phyloP scores from a whole-genome alignment of 2,329 filamentous ascomycete genomes.

The Penicillium sp. region DNA sequence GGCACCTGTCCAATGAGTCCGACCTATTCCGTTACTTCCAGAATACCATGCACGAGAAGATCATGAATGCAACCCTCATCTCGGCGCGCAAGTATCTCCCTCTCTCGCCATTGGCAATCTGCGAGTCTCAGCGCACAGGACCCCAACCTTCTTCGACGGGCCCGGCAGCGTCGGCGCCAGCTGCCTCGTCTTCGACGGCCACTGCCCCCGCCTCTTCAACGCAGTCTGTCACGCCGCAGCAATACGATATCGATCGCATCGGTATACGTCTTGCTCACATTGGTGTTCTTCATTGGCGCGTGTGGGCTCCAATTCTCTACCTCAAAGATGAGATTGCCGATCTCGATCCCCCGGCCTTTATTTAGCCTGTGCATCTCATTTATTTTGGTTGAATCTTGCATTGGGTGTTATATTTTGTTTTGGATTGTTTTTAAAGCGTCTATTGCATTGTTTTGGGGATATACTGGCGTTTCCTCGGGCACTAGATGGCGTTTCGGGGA shows the following conservation, averaged over 20 bases:
- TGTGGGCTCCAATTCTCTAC: conserved; percentile 81
- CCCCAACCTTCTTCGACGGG: conserved; percentile 16
- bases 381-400: not conserved
- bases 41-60: conserved; percentile 35
- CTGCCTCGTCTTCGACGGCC: conserved; percentile 1
- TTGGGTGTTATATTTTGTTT: not conserved
- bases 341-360: conserved; percentile 13
- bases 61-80: conserved; percentile 36
- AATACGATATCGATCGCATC: conserved; percentile 54
- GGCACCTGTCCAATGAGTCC: conserved; percentile 38
- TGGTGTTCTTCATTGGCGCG: conserved; percentile 83
- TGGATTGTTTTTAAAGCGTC: conserved; percentile 2
- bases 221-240: conserved; percentile 27
- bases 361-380: conserved; percentile 12
- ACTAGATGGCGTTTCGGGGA: conserved; percentile 3
- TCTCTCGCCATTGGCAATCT: conserved; percentile 50
- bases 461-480: conserved; percentile 3
- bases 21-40: conserved; percentile 40
- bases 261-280: conserved; percentile 81
- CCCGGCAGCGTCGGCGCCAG: conserved; percentile 7
- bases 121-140: conserved; percentile 44
- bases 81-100: conserved; percentile 43
- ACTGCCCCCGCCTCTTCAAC: not conserved
- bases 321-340: conserved; percentile 33
- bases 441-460: not conserved